Conservation (phyloP, 371 early-diverging fungal genomes). For the Batkoa obscura region DNA sequence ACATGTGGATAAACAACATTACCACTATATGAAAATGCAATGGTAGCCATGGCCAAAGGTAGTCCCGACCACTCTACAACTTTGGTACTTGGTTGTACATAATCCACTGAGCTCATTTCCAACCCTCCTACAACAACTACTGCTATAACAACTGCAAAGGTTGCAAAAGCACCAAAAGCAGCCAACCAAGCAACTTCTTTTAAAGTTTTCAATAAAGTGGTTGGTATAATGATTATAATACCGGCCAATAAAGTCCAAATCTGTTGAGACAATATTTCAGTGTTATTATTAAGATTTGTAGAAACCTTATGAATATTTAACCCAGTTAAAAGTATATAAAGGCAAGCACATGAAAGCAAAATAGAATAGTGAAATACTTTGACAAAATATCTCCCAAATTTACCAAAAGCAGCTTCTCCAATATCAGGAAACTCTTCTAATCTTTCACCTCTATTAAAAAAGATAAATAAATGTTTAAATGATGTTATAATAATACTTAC, state of each 20-base stretch:
- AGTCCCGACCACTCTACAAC: slow-evolving; percentile 26
- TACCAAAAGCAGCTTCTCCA: slow-evolving; percentile 44
- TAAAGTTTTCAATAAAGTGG: slow-evolving; percentile 43
- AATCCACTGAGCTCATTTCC: neutral
- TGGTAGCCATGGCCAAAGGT: slow-evolving; percentile 24
- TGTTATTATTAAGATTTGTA: slow-evolving; percentile 7
- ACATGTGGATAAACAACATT: slow-evolving; percentile 49
- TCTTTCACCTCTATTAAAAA: too few species aligned
- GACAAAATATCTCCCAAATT: slow-evolving; percentile 28
- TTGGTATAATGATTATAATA: slow-evolving; percentile 24
- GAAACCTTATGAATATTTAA: slow-evolving; percentile 18
- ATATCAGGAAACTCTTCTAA: slow-evolving; percentile 36
- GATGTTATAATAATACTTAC: too few species aligned
- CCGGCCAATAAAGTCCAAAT: slow-evolving; percentile 31
- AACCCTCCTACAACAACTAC: neutral
- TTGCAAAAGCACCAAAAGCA: slow-evolving; percentile 29
- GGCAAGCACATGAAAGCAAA: slow-evolving; percentile 47
- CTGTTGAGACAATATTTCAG: slow-evolving; percentile 33
- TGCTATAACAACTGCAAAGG: slow-evolving; percentile 23
- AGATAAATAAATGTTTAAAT: too few species aligned
- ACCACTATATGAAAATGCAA: slow-evolving; percentile 59
- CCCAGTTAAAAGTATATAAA: slow-evolving; percentile 59
- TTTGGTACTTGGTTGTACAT: slow-evolving; percentile 17
- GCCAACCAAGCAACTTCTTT: slow-evolving; percentile 45
- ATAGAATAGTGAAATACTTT: slow-evolving; percentile 44